These are phyloP conservation scores for Eucalyptus erythrocorys DNA, from an alignment of 345 rosid genomes.

Conservation along the genomic window DNA sequence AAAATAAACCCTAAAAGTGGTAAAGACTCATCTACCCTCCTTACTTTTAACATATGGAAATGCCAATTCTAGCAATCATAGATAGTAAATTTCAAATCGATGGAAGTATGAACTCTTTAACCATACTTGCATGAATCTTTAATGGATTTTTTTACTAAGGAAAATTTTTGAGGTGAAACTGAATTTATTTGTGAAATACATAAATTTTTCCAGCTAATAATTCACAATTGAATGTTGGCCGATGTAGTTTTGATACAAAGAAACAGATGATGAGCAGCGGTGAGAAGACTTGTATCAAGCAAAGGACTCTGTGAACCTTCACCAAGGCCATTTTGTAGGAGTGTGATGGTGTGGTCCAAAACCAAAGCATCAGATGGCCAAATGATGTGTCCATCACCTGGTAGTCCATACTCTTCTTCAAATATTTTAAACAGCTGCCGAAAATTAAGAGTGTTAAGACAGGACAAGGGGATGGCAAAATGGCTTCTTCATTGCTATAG, in stretches of 20 bases:
- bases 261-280: neutral
- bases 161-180: neutral
- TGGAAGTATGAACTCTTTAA: too few species aligned
- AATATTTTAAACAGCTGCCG: constrained; percentile 2
- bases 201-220: neutral
- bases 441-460: neutral
- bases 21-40: too few species aligned
- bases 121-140: neutral
- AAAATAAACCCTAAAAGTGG: too few species aligned
- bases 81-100: neutral
- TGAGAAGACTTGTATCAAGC: neutral
- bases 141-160: neutral
- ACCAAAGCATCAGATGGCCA: too few species aligned
- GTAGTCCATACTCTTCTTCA: constrained; percentile 16
- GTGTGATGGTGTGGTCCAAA: neutral
- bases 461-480: neutral
- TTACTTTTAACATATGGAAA: too few species aligned
- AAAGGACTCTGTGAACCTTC: neutral
- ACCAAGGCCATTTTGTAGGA: neutral
- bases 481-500: neutral
- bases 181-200: neutral
- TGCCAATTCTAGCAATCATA: neutral
- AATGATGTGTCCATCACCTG: neutral
- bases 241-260: neutral
- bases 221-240: neutral